These are phyloP conservation scores for Sugiyamaella lignohabitans DNA, from an alignment of 805 yeast species.

Conservation along the genomic window DNA sequence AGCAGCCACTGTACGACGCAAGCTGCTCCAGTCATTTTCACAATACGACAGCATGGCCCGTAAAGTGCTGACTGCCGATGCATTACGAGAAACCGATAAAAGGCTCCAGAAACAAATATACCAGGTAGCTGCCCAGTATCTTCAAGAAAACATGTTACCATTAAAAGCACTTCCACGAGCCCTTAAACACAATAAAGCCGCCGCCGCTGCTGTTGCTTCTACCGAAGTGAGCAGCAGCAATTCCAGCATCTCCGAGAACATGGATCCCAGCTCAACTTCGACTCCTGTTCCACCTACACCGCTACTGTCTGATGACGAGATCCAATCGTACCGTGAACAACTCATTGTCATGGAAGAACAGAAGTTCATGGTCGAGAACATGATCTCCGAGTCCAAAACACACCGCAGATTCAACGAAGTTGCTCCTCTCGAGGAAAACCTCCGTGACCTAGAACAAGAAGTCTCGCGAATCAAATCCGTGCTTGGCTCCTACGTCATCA, in stretches of 20 bases:
- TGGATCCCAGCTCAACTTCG: not conserved
- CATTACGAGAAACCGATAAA: slow-evolving; percentile 39
- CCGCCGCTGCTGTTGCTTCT: slow-evolving; percentile 11
- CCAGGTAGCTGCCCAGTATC: slow-evolving; percentile 48
- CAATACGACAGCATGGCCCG: slow-evolving; percentile 47
- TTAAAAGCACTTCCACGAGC: slow-evolving; percentile 53
- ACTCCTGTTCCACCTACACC: slow-evolving; percentile 6
- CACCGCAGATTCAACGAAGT: slow-evolving; percentile 75
- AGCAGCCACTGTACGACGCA: slow-evolving; percentile 39
- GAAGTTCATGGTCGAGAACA: slow-evolving; percentile 57
- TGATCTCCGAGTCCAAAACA: slow-evolving; percentile 55
- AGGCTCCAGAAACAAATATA: slow-evolving; percentile 50
- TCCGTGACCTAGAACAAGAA: slow-evolving; percentile 49
- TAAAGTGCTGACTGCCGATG: slow-evolving; percentile 33
- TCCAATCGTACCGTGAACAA: slow-evolving; percentile 48
- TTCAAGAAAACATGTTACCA: slow-evolving; percentile 62
- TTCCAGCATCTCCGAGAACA: not conserved
- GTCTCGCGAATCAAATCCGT: slow-evolving; percentile 32
- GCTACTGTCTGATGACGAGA: slow-evolving; percentile 30
- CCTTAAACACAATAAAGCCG: slow-evolving; percentile 24
- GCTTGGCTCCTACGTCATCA: slow-evolving; percentile 50
- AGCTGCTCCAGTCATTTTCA: slow-evolving; percentile 44
- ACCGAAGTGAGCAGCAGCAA: no score
- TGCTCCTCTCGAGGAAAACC: slow-evolving; percentile 49
- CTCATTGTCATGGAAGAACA: slow-evolving; percentile 87